Conservation (phyloP, 768 basidiomycete species). For the Polyporus arcularius region DNA sequence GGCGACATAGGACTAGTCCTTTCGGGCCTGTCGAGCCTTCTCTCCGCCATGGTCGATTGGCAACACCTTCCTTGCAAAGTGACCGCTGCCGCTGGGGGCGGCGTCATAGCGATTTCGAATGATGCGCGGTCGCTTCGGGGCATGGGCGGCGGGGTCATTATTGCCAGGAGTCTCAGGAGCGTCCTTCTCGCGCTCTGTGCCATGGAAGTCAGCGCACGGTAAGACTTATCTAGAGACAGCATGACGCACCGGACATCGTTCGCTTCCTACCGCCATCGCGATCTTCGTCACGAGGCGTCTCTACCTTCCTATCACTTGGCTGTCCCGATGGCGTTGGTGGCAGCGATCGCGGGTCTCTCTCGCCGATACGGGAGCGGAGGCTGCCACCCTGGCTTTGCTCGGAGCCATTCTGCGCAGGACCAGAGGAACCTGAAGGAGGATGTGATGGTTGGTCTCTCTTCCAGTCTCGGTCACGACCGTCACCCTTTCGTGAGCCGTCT, state of each 20-base stretch:
- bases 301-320: slow-evolving; percentile 38
- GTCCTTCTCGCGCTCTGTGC: slow-evolving; percentile 68
- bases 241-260: slow-evolving; percentile 57
- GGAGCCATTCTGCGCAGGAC: slow-evolving; percentile 14
- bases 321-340: slow-evolving; percentile 46
- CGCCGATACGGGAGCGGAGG: slow-evolving; percentile 60
- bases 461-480: slow-evolving; percentile 54
- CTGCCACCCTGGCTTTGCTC: slow-evolving; percentile 31
- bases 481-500: slow-evolving; percentile 40
- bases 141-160: slow-evolving; percentile 41
- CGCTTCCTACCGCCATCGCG: slow-evolving; percentile 68
- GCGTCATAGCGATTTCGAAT: slow-evolving; percentile 51
- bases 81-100: slow-evolving; percentile 2
- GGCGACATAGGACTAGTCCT: slow-evolving; percentile 43
- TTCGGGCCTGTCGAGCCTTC: slow-evolving; percentile 52
- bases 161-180: slow-evolving; percentile 36
- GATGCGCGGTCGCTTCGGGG: slow-evolving; percentile 63
- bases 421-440: slow-evolving; percentile 19
- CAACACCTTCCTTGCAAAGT: slow-evolving; percentile 55
- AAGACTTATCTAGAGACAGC: not conserved
- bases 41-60: slow-evolving; percentile 65
- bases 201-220: not conserved
- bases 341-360: slow-evolving; percentile 50
- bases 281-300: slow-evolving; percentile 50
- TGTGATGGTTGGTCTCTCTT: slow-evolving; percentile 27